Evolutionary conservation across 306 rosid genomes (phyloP), one percentile per base, ranked within the genome.

Genomic region (Quercus wislizeni): DNA sequence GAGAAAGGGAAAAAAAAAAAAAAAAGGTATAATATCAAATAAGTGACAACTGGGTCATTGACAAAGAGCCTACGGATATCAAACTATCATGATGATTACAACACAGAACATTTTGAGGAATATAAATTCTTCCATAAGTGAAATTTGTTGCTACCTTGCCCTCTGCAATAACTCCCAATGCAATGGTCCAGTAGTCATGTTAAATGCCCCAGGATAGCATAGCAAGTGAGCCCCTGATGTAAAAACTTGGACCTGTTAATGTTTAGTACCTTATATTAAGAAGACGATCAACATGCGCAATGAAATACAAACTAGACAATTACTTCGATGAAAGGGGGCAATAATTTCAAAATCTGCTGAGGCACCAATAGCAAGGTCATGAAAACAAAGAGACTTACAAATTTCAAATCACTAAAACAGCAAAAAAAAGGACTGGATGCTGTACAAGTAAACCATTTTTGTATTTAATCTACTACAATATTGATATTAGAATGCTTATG

Each of bases 151-250:
- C 7, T 83, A 95, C 99, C 98, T 93, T 58, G 97, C 94, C 76
- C 99, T 86, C 85, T 95, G 98, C 83, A 93, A 82, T 78, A 95
- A 83, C 70, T 95, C 99, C 99, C 99, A 93, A 79, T 95, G 99
- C 87, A 95, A 86, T n/a, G 98, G 97, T 83, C 99, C 98, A 70
- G 99, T 95, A 55, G 99, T 95, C 99, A 93, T 95, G 89, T 95
- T 95, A 84, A 95, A 95, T 56, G 99, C 99, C 83, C 96, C 99
- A 20, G 99, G 99, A 87, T 93, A 95, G 83, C 98, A 95, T 76
- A 95, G 85, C 90, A 95, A 89, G 86, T 91, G 99, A 87, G 99
- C 98, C 82, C 99, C 98, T 95, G 87, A 88, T 55, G 74, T 58
- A 89, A n/a, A 77, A 76, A 81, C 58, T 55, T 69, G 69, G 71